These are phyloP conservation scores for Solanum appendiculatum DNA, from an alignment of 257 asterid species.

Conservation along the genomic window DNA sequence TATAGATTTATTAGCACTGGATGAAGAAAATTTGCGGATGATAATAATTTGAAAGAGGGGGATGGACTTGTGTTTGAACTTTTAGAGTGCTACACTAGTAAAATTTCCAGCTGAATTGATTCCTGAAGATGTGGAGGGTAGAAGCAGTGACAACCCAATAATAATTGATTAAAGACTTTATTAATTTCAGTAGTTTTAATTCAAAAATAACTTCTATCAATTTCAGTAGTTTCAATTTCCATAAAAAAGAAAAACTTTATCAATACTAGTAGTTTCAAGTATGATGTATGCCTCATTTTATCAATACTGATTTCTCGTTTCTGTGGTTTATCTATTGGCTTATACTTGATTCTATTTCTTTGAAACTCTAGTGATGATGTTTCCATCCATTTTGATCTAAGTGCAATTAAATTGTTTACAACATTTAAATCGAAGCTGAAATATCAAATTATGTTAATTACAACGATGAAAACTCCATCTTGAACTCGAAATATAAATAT, in stretches of 20 bases:
- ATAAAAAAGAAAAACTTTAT: no score
- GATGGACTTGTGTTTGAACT: conserved; percentile 51
- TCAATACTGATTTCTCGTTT: not conserved
- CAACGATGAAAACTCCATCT: no score
- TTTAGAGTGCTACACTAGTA: not conserved
- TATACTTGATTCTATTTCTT: not conserved
- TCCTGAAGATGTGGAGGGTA: not conserved
- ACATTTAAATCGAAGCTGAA: not conserved
- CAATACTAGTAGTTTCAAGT: not conserved
- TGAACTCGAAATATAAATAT: no score
- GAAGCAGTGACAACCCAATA: not conserved
- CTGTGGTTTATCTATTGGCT: not conserved
- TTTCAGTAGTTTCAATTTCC: no score
- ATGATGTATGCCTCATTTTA: conserved; percentile 6
- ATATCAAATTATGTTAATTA: no score
- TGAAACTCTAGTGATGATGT: not conserved
- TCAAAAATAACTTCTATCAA: not conserved
- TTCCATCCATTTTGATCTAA: not conserved
- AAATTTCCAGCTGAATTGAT: conserved; percentile 8
- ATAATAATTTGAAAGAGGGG: conserved; percentile 26
- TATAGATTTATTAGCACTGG: conserved; percentile 2
- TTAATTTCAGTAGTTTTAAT: not conserved
- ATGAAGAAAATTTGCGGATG: conserved; percentile 20
- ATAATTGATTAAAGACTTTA: not conserved
- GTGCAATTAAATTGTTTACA: no score